These are phyloP conservation scores for Kickxella alabastrina DNA, from an alignment of 192 early-diverging fungal species.

Conservation along the genomic window DNA sequence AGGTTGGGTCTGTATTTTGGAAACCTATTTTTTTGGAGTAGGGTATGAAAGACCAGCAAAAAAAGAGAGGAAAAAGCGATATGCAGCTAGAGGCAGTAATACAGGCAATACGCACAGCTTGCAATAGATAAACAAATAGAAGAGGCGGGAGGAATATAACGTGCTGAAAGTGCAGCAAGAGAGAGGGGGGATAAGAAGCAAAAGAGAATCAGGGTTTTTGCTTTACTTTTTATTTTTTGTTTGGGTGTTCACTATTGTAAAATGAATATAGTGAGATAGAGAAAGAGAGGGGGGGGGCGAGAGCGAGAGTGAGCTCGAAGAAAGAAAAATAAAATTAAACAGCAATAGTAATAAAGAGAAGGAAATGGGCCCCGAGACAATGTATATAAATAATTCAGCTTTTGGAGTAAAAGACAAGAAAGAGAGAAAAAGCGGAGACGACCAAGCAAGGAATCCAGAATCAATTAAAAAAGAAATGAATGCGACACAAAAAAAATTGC, in stretches of 20 bases:
- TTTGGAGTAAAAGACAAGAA: neutral
- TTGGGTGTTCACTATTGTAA: neutral
- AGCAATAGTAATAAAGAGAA: neutral
- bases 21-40: neutral
- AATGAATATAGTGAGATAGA: neutral
- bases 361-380: too few relatives aligned
- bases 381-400: too few relatives aligned
- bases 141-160: neutral
- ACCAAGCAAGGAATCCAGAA: too few relatives aligned
- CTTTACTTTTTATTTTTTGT: neutral
- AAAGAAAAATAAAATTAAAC: neutral
- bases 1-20: neutral
- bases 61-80: neutral
- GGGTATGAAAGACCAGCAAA: neutral
- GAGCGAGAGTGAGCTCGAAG: neutral
- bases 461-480: too few relatives aligned
- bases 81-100: neutral
- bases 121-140: neutral
- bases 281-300: too few relatives aligned
- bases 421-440: neutral
- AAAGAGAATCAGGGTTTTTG: neutral
- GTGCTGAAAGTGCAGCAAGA: neutral
- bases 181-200: neutral
- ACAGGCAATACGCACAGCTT: neutral
- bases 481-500: too few relatives aligned